Base-by-base conservation (phyloP, 148 eudicot species). In the Limonium bicolor region DNA sequence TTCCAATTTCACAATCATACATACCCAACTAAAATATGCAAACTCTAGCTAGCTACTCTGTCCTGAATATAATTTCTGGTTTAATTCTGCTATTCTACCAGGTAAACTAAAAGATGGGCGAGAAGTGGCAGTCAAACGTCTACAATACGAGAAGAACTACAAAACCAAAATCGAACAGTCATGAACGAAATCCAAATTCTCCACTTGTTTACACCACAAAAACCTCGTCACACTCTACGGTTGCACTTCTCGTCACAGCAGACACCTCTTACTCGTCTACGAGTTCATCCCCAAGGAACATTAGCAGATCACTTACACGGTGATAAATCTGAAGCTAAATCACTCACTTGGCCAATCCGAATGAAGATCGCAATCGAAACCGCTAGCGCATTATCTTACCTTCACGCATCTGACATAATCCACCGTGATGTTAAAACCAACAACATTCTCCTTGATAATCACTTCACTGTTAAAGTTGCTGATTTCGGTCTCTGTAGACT, bases 401-500 rank as follows among this genome's bases (percentile, higher is more conserved):
- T 77, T 34, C 84, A 77, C 20, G 47, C 53, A 29, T 62, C 72
- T 3, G 82, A 67, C 20, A 61, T 73, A 25, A 61, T 77, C 20
- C 84, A 77, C 41, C 68, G 76, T 1, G 84, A 77, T 36, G 71
- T 75, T 10, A 75, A 75, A 58, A 70, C 82, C 2, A 58, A 49
- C 57, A 75, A 71, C 55, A 76, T 77, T 21, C 67, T 77, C 6
- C 41, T 77, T 0, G 76, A 77, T 44, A 27, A 55, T 42, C 47
- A 69, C 24, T 77, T 73, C 6, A 14, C 36, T 15, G 85, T 77
- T 23, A 77, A 73, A 50, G 76, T 73, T 27, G 85, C 73, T 3
- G 79, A 77, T 77, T 77, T 77, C 6, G 85, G 85, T 48, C 64
- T 77, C 9, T 77, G 79, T 1, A 66, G 85, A 34, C 55, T 66